These are phyloP conservation scores for Oidiodendron maius DNA, from an alignment of 495 filamentous ascomycete genomes.

Conservation along the genomic window DNA sequence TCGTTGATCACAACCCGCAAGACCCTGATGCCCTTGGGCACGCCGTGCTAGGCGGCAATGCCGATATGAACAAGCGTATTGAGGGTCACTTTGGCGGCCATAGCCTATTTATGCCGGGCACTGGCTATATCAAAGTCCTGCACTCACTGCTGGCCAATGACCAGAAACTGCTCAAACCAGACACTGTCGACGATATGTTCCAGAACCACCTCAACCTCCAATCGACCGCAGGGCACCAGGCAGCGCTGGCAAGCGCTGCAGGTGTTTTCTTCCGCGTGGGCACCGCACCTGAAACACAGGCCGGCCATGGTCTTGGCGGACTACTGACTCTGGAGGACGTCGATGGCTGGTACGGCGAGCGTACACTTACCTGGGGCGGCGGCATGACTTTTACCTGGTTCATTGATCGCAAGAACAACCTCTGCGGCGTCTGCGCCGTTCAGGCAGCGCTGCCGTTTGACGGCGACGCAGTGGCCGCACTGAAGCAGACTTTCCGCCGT, in stretches of 20 bases:
- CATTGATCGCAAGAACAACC: slow-evolving; percentile 38
- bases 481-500: slow-evolving; percentile 39
- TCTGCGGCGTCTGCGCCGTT: slow-evolving; percentile 36
- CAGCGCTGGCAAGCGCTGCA: slow-evolving; percentile 8
- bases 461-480: slow-evolving; percentile 10
- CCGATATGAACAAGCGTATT: slow-evolving; percentile 1
- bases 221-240: slow-evolving; percentile 1
- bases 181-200: slow-evolving; percentile 40
- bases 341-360: no score
- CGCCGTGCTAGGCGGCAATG: not conserved
- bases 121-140: slow-evolving; percentile 1
- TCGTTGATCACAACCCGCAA: not conserved
- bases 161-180: slow-evolving; percentile 33
- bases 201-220: slow-evolving; percentile 24
- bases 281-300: slow-evolving; percentile 17
- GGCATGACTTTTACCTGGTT: slow-evolving; percentile 36
- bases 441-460: slow-evolving; percentile 34
- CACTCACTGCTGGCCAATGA: slow-evolving; percentile 29
- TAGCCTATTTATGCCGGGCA: slow-evolving; percentile 4
- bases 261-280: slow-evolving; percentile 20
- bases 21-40: not conserved
- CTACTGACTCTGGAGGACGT: slow-evolving; percentile 23
- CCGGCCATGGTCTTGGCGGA: slow-evolving; percentile 28
- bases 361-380: slow-evolving; percentile 31
- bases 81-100: not conserved